phyloP scores from a whole-genome alignment of 169 alveolate species.

The Plasmodium billcollinsi region DNA sequence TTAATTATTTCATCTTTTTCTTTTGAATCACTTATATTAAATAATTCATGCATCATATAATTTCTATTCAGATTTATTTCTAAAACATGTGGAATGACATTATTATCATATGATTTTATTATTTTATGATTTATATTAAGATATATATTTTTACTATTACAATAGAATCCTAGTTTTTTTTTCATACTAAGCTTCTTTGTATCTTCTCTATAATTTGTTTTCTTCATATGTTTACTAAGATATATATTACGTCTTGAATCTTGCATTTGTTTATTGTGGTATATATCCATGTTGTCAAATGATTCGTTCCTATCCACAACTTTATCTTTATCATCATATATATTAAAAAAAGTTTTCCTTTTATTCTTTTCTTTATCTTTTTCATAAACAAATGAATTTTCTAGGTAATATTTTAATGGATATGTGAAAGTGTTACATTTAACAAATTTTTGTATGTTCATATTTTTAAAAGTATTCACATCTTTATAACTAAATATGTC shows the following conservation, averaged over 20 bases:
- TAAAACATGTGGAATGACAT: constrained; percentile 5
- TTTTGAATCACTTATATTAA: background rate
- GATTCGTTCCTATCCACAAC: too few species aligned
- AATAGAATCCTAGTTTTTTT: constrained; percentile 24
- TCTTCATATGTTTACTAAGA: background rate
- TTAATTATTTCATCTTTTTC: constrained; percentile 42
- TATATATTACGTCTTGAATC: too few species aligned
- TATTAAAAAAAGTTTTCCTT: background rate
- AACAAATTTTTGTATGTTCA: constrained; percentile 19
- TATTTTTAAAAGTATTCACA: background rate
- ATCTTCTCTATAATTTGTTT: background rate
- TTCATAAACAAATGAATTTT: constrained; percentile 22
- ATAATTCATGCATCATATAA: constrained; percentile 40
- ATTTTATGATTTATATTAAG: constrained; percentile 19
- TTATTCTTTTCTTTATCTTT: background rate
- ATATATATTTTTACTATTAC: background rate
- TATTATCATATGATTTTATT: constrained; percentile 9
- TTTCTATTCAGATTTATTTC: constrained; percentile 17
- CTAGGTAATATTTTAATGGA: constrained; percentile 4
- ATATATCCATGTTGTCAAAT: too few species aligned
- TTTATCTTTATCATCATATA: background rate
- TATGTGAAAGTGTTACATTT: background rate
- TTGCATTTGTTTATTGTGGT: too few species aligned
- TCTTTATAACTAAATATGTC: constrained; percentile 1
- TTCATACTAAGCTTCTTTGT: background rate